Evolutionary conservation across 2,329 filamentous ascomycete species (phyloP), one percentile per base, ranked within the genome.

Genomic region (Stenocarpella maydis): DNA sequence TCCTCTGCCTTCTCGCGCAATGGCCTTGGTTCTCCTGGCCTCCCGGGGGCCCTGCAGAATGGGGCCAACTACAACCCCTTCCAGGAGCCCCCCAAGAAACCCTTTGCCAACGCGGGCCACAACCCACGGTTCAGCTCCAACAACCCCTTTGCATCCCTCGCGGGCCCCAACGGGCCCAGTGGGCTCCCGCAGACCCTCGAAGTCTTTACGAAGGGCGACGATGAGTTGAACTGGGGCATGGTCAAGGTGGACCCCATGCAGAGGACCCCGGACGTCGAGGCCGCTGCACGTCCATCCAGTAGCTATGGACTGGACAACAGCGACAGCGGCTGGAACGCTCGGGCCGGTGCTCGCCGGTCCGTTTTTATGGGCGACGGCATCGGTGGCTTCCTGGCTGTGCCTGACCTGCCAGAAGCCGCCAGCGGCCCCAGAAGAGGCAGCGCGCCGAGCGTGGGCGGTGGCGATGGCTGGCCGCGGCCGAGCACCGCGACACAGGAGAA

Each of bases 141-240:
- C 76, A 89, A 89, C 73, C 87, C 87, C 2, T 88, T 88, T 72
- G 86, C 84, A 2, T 76, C 82, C 1, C 75, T 77, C 28, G 74
- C 74, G 10, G 74, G 74, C 8, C 74, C 77, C 9, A 76, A 77
- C 24, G 75, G 80, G 41, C 72, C 77, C 26, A 73, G 74, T 43
- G 80, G 80, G 49, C 81, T 87, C 7, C 86, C 84, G 9, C 84
- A 86, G 69, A 86, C 85, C 8, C 84, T 90, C 37, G 87, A 89
- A 72, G 84, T 90, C 26, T 90, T 88, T 71, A 88, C 86, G 68
- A 89, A 89, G 77, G 83, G 84, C 71, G 84, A 88, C 65, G 86
- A 89, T 73, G 84, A 86, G 71, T 79, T 87, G 49, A 84, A 86
- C 73, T 90, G 87, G 87, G 87, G 86, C 67, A 88, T 87, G 75